phyloP scores from a whole-genome alignment of 257 asterid genomes.

The Scutellaria barbata region DNA sequence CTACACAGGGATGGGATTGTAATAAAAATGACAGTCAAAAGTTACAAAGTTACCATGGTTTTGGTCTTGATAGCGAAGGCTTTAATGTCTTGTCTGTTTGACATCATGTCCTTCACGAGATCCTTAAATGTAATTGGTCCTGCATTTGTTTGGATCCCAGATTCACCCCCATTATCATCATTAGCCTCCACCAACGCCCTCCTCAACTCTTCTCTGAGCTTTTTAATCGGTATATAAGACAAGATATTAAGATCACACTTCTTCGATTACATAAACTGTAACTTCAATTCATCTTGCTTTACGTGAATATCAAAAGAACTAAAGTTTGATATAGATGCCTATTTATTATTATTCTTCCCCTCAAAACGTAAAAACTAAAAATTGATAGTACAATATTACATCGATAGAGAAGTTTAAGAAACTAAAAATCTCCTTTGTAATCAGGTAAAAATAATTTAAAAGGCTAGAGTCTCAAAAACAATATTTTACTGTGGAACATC shows the following conservation, averaged over 20 bases:
- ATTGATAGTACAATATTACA: no score
- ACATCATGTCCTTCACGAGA: conserved; percentile 70
- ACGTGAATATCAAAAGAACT: no score
- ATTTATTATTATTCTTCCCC: background rate
- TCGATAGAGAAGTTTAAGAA: no score
- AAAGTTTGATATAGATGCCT: no score
- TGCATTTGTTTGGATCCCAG: conserved; percentile 38
- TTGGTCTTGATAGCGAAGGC: conserved; percentile 76
- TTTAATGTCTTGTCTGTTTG: conserved; percentile 68
- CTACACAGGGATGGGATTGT: background rate
- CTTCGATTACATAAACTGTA: background rate
- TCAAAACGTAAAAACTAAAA: background rate
- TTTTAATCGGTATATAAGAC: conserved; percentile 36
- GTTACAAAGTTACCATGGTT: conserved; percentile 55
- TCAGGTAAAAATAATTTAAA: no score
- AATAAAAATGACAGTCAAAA: conserved; percentile 29
- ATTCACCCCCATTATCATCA: conserved; percentile 29
- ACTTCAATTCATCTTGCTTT: no score
- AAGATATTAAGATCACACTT: background rate
- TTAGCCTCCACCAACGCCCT: conserved; percentile 68
- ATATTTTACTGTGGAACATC: no score
- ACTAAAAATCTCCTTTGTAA: no score
- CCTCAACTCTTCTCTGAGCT: conserved; percentile 88
- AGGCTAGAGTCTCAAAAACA: no score
- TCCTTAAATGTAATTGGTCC: conserved; percentile 61